A percentile compares a stretch with the other conserved stretches of the same genome.
Conservation (phyloP, 176 grass and related monocot genomes). For the Carex pumila region DNA sequence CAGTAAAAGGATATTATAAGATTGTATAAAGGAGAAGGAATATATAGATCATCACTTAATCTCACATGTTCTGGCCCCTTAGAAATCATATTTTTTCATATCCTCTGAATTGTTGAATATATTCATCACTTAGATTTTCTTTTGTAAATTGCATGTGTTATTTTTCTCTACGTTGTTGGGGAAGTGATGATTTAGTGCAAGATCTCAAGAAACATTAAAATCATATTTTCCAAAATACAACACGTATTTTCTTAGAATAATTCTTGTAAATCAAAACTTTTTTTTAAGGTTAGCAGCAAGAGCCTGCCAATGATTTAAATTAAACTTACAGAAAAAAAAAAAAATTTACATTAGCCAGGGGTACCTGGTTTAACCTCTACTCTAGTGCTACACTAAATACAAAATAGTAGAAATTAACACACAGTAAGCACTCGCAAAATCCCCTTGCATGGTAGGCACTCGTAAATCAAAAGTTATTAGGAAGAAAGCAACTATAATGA, state of each 20-base stretch:
- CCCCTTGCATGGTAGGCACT: neutral
- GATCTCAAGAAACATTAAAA: neutral
- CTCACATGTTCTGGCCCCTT: neutral
- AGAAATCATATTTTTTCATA: neutral
- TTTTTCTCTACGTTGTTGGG: neutral
- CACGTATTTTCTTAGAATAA: neutral
- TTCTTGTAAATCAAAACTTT: neutral
- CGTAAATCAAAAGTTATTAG: neutral
- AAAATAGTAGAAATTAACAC: too few species aligned
- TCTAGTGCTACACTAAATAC: too few species aligned
- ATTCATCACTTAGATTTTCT: neutral
- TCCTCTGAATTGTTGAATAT: neutral
- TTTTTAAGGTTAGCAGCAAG: too few species aligned
- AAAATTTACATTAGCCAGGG: too few species aligned
- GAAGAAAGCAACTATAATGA: neutral
- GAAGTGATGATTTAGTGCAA: neutral
- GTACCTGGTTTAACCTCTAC: too few species aligned
- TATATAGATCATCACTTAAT: neutral
- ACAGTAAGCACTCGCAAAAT: too few species aligned
- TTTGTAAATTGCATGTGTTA: neutral
- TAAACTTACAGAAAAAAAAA: too few species aligned
- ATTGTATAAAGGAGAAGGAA: neutral
- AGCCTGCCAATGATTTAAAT: too few species aligned
- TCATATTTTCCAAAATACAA: neutral
- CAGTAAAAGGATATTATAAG: neutral